Evolutionary conservation across 352 stramenopile species (phyloP).

Genomic region (Phytophthora nicotianae): DNA sequence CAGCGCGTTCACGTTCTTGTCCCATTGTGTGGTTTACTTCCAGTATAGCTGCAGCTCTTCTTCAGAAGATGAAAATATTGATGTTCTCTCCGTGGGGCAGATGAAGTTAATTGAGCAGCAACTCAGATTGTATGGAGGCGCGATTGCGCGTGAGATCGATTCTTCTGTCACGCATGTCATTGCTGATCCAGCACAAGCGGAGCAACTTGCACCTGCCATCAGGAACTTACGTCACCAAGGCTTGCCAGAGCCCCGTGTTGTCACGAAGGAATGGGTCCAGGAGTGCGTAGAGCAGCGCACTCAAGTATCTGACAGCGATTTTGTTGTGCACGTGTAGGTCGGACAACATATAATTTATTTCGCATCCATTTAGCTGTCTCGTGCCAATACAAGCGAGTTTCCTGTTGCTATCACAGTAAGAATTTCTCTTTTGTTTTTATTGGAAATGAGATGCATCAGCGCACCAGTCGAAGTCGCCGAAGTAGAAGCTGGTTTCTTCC

Average conservation of each 20-base stretch:
- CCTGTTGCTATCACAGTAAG: background rate
- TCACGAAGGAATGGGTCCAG: conserved; percentile 69
- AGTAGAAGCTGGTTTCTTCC: conserved; percentile 47
- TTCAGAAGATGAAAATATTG: conserved; percentile 7
- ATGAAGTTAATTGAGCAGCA: conserved; percentile 69
- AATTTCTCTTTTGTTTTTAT: conserved; percentile 13
- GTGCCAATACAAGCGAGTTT: conserved; percentile 4
- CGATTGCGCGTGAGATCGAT: conserved; percentile 45
- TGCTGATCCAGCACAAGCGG: conserved; percentile 35
- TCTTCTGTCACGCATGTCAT: conserved; percentile 70
- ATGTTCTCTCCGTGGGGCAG: conserved; percentile 29
- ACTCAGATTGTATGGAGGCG: conserved; percentile 60
- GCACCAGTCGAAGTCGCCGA: conserved; percentile 84
- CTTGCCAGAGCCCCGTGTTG: conserved; percentile 53
- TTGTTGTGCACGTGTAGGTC: conserved; percentile 57
- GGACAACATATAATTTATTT: conserved; percentile 49
- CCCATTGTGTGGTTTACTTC: conserved; percentile 77
- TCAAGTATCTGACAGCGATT: conserved; percentile 64
- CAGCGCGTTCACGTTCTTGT: conserved; percentile 66
- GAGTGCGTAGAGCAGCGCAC: conserved; percentile 46
- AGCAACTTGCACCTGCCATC: conserved; percentile 49
- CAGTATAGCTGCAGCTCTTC: conserved; percentile 18
- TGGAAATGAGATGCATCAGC: conserved; percentile 53
- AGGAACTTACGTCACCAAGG: conserved; percentile 50
- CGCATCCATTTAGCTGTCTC: conserved; percentile 9